Evolutionary conservation across 306 rosid genomes (phyloP), one percentile per base, ranked within the genome.

Genomic region (Pterocarpus macrocarpus): DNA sequence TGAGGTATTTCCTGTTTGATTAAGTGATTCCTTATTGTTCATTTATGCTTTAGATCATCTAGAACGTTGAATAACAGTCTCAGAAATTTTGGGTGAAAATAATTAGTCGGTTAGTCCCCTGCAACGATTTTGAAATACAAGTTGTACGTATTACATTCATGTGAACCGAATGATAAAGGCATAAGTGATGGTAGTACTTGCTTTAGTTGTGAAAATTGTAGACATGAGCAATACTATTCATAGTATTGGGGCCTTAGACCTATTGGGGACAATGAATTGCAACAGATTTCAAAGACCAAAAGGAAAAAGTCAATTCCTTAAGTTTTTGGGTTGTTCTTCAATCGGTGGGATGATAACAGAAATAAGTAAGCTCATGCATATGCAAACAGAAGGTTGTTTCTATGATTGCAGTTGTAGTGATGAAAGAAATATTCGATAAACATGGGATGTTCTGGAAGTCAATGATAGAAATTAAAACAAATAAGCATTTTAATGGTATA

Each of bases 1-100:
- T 81, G 99, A 95, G 99, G 99, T 95, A 91, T 81, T 57, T 76
- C 70, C 62, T 6, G 45, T 77, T 58, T 89, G 52, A 39, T 76
- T 33, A 36, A 50, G 79, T 52, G 55, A 58, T 43, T 74, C 79
- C 30, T 49, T 30, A 34, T 77, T 70, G 41, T 57, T 70, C 72
- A 57, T 33, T 47, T 64, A 33, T 56, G 11, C 64, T 73, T 76
- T 33, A 41, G 34, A 15, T 53, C 7, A 13, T 71, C 62, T 59
- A 38, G 78, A 61, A 61, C 67, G 50, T 70, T 58, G 49, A 17
- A 74, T 63, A 47, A 33, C 7, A 38, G 17, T 65, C 53, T 58
- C 41, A 36, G 53, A 30, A 63, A 7, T 50, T 62, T 49, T 61
- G 30, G 14, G 13, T n/a, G 11, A 14, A 13, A 47, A 59, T 63